Percentiles rank a stretch among this genome's conserved stretches.
Conservation (phyloP, 1,139 yeast genomes). For the Scheffersomyces titani region DNA sequence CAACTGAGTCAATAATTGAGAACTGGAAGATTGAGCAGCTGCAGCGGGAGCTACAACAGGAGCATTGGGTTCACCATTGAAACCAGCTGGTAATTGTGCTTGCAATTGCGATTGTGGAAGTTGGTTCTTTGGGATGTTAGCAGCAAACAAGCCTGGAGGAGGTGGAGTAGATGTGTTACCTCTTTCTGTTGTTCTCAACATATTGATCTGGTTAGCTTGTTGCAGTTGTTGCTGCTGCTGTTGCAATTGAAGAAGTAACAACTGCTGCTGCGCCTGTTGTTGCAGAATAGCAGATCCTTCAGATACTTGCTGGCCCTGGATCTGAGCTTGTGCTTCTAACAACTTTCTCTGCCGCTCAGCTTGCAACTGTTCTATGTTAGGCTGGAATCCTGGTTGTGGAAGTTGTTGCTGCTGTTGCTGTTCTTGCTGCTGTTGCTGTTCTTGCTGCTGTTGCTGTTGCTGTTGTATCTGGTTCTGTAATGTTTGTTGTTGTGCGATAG, state of each 20-base stretch:
- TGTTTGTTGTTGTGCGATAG: slow-evolving; percentile 42
- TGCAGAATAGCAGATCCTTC: slow-evolving; percentile 13
- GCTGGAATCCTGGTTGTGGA: slow-evolving; percentile 9
- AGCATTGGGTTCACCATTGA: slow-evolving; percentile 8
- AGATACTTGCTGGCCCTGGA: slow-evolving; percentile 19
- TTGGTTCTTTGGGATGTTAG: slow-evolving; percentile 13
- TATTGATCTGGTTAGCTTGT: slow-evolving; percentile 24
- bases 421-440: slow-evolving; percentile 24
- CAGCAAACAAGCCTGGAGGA: slow-evolving; percentile 43
- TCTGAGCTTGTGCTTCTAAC: slow-evolving; percentile 7
- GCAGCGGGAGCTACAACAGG: slow-evolving; percentile 15
- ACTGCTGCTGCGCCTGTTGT: slow-evolving; percentile 19
- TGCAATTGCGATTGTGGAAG: slow-evolving; percentile 12
- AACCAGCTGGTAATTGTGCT: slow-evolving; percentile 10
- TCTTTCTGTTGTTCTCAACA: slow-evolving; percentile 35
- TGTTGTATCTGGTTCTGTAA: slow-evolving; percentile 24
- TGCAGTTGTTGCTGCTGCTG: slow-evolving; percentile 15
- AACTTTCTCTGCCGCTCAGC: slow-evolving; percentile 12
- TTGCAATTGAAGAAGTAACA: slow-evolving; percentile 15
- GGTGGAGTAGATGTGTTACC: slow-evolving; percentile 43
- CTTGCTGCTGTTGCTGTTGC: slow-evolving; percentile 18
- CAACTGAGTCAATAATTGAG: slow-evolving; percentile 68
- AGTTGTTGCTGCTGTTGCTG: slow-evolving; percentile 32
- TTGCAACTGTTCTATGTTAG: slow-evolving; percentile 13
- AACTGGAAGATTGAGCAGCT: slow-evolving; percentile 43